Conservation (phyloP, 257 asterid species). For the Rauvolfia tetraphylla region DNA sequence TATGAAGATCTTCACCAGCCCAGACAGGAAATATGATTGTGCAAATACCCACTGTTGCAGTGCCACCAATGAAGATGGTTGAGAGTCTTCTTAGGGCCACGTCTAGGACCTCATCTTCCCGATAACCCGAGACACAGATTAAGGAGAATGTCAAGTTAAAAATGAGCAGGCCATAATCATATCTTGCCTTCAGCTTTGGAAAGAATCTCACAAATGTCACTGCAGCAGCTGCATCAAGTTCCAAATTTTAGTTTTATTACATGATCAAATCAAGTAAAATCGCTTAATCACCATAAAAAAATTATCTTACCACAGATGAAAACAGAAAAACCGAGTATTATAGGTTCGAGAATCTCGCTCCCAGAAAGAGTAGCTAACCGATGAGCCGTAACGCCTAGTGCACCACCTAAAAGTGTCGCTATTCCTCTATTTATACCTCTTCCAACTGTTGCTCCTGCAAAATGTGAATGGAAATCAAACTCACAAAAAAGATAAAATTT, state of each 20-base stretch:
- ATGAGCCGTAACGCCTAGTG: constrained; percentile 46
- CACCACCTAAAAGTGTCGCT: constrained; percentile 46
- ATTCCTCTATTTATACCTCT: constrained; percentile 54
- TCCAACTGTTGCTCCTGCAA: constrained; percentile 66
- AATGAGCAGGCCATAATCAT: constrained; percentile 62
- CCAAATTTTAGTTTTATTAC: neutral
- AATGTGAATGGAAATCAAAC: neutral
- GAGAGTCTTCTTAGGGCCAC: constrained; percentile 50
- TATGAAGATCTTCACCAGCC: constrained; percentile 78
- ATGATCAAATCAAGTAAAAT: neutral
- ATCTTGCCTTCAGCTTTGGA: constrained; percentile 62
- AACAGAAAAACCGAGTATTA: constrained; percentile 33
- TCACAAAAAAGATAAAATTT: neutral
- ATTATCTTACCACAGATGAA: constrained; percentile 38
- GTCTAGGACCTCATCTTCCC: constrained; percentile 46
- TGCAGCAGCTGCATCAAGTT: constrained; percentile 37
- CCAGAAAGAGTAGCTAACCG: constrained; percentile 39
- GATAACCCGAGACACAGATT: constrained; percentile 59
- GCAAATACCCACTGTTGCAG: constrained; percentile 35
- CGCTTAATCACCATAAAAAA: too few relatives aligned
- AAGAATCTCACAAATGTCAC: constrained; percentile 52
- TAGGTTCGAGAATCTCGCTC: constrained; percentile 30
- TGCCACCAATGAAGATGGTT: constrained; percentile 56
- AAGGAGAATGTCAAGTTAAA: constrained; percentile 59
- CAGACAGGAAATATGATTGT: constrained; percentile 55